These are phyloP conservation scores for Phytophthora agathidicida DNA, from an alignment of 352 stramenopile genomes.

Conservation along the genomic window DNA sequence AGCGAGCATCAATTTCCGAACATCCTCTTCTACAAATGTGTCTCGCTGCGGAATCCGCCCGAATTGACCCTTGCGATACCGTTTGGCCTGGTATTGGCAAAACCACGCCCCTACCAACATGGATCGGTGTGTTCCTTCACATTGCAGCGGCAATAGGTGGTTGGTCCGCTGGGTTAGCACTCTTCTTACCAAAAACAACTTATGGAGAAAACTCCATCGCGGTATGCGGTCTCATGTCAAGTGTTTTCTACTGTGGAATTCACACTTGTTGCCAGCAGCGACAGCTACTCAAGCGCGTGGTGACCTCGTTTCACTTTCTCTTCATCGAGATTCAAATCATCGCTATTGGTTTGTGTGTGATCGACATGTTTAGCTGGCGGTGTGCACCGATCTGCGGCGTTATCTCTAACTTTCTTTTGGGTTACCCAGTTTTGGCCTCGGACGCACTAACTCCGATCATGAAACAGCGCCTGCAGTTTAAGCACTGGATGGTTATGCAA, in stretches of 20 bases:
- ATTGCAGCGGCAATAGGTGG: not conserved
- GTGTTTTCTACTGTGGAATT: not conserved
- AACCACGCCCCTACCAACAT: not conserved
- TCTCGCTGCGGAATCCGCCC: not conserved
- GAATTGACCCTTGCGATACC: slow-evolving; percentile 5
- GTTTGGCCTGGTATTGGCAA: slow-evolving; percentile 16
- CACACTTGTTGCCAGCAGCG: slow-evolving; percentile 10
- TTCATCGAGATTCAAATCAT: slow-evolving; percentile 1
- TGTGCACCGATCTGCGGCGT: slow-evolving; percentile 4
- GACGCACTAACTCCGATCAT: slow-evolving; percentile 11
- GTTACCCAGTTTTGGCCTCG: not conserved
- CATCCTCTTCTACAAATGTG: slow-evolving; percentile 5
- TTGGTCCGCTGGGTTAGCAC: not conserved
- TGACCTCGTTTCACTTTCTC: slow-evolving; percentile 13
- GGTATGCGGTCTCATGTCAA: not conserved
- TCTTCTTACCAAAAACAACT: not conserved
- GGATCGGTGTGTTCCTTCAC: not conserved
- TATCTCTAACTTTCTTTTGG: not conserved
- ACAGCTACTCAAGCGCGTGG: slow-evolving; percentile 7
- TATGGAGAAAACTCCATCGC: not conserved
- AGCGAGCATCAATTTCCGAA: no score
- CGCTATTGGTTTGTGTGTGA: not conserved
- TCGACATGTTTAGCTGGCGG: slow-evolving; percentile 12
- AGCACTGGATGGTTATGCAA: not conserved
- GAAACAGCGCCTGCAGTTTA: not conserved